Base-by-base conservation (phyloP, 768 basidiomycete species). In the Boletus pseudopeckii region DNA sequence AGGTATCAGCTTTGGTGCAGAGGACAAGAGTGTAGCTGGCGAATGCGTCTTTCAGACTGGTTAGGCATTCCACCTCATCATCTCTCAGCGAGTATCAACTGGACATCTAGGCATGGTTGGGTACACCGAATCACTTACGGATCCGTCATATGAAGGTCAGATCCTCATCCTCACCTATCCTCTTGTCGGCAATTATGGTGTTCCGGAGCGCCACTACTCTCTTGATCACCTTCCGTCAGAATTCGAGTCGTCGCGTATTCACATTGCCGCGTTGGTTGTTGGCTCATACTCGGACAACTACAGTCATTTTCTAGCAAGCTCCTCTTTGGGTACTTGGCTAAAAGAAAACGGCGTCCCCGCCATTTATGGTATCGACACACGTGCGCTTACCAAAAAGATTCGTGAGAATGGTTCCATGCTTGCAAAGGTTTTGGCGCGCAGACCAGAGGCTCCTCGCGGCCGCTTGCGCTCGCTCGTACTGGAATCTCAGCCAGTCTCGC, bases 1-100 rank as follows among this genome's bases (percentile, higher is more conserved):
- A 52, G 97, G 97, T 34, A 85, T 90, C 69, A 92, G 89, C 66
- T 98, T 99, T 67, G 97, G 97, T 64, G 93, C 92, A 5, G 81
- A 92, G 63, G 83, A 80, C 43, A 95, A 92, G 74, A 94, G 91
- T 66, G 80, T 96, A 32, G 81, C 96, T 17, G 97, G 97, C 63
- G 97, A 99, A 82, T 98, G 97, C 72, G 97, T 99, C 66, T 99
- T 99, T 76, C 96, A 98, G 77, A 99, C 97, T 38, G 97, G 97
- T 95, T 66, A 70, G 87, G 62, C 64, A 43, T 57, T 48, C 53
- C 47, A 55, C 22, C 20, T 53, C 26, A 48, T 56, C 36, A 40
- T 47, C 32, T 39, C 42, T 38, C 22, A 50, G 48, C 48, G 45
- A 42, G 47, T 53, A 59, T 60, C 54, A 65, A 65, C 52, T 45